These are phyloP conservation scores for Aspergillus sp. DNA, from an alignment of 2,329 filamentous ascomycete genomes.

Conservation along the genomic window DNA sequence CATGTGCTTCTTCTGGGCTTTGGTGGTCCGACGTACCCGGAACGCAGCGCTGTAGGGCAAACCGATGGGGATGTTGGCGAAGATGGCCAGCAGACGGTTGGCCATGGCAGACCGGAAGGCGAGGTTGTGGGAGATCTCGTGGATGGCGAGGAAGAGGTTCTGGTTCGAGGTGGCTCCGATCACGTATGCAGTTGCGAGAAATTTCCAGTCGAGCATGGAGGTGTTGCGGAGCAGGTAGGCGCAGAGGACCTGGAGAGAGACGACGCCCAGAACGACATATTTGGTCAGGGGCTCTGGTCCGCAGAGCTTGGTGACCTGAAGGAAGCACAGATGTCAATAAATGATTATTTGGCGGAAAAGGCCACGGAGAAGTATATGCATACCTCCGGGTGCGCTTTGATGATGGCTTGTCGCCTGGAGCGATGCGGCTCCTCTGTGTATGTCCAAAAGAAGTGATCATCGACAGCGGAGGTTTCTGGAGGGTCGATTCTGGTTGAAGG, in stretches of 20 bases:
- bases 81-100: slow-evolving; percentile 84
- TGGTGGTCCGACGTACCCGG: slow-evolving; percentile 58
- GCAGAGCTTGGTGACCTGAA: slow-evolving; percentile 90
- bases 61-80: slow-evolving; percentile 94
- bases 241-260: slow-evolving; percentile 75
- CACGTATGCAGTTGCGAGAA: slow-evolving; percentile 84
- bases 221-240: slow-evolving; percentile 77
- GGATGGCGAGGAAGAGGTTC: slow-evolving; percentile 97
- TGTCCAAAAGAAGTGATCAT: slow-evolving; percentile 89
- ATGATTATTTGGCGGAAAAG: slow-evolving; percentile 5
- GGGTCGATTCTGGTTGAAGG: slow-evolving; percentile 30
- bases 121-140: slow-evolving; percentile 98
- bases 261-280: slow-evolving; percentile 83
- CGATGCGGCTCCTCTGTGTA: slow-evolving; percentile 98
- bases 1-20: neutral
- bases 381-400: slow-evolving; percentile 97
- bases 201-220: slow-evolving; percentile 77
- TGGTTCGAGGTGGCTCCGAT: slow-evolving; percentile 95
- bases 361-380: slow-evolving; percentile 8
- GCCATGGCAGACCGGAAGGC: slow-evolving; percentile 79
- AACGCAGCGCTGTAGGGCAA: slow-evolving; percentile 96
- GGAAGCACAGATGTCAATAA: slow-evolving; percentile 13
- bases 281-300: slow-evolving; percentile 95
- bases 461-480: slow-evolving; percentile 36
- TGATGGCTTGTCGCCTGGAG: slow-evolving; percentile 86